Conservation (phyloP, 495 filamentous ascomycete species). For the Hyaloscypha bicolor region DNA sequence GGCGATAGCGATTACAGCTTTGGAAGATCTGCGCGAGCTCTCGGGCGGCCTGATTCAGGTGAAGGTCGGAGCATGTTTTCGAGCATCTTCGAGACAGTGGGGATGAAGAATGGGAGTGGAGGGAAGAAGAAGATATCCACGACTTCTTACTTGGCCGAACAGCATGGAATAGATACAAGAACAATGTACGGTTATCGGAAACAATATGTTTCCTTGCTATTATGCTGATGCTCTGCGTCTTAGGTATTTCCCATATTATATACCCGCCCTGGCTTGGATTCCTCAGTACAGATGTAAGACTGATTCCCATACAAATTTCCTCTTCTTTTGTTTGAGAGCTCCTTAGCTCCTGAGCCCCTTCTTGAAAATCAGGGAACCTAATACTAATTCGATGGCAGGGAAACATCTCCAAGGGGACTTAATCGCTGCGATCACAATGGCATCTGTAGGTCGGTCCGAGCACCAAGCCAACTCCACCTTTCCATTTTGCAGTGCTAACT, state of each 20-base stretch:
- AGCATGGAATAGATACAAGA: conserved; percentile 59
- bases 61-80: conserved; percentile 23
- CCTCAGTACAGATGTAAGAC: conserved; percentile 67
- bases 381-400: conserved; percentile 22
- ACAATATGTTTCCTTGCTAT: not conserved
- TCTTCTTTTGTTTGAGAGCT: no score
- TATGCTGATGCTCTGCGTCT: conserved; percentile 31
- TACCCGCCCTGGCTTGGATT: conserved; percentile 89
- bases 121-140: conserved; percentile 62
- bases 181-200: conserved; percentile 50
- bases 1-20: conserved; percentile 34
- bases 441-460: conserved; percentile 48
- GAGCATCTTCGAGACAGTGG: conserved; percentile 18
- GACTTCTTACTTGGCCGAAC: conserved; percentile 62
- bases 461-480: no score
- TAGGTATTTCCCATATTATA: conserved; percentile 92
- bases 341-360: no score
- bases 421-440: conserved; percentile 83
- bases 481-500: no score
- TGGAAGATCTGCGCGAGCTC: conserved; percentile 24
- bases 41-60: conserved; percentile 1
- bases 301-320: no score
- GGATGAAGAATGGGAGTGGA: conserved; percentile 30
- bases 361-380: no score
- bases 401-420: conserved; percentile 84